Evolutionary conservation across 306 rosid species (phyloP).

Genomic region (Pyrus pyrifolia): DNA sequence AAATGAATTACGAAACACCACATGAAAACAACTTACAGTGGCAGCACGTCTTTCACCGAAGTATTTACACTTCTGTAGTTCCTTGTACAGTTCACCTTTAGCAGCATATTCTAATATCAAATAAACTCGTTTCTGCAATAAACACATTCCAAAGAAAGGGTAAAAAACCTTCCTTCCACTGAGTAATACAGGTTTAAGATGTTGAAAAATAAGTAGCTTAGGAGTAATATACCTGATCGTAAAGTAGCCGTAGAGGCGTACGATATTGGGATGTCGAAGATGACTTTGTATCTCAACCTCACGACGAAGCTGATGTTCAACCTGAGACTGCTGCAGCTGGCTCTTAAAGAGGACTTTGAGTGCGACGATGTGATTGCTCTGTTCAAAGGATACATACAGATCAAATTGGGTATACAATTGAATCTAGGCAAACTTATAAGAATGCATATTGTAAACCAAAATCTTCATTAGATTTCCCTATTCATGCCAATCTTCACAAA

Average conservation of each 20-base stretch:
- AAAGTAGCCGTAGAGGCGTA: conserved; percentile 92
- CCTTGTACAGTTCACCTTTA: conserved; percentile 98
- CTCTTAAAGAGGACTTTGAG: conserved; percentile 92
- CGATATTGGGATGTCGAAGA: conserved; percentile 89
- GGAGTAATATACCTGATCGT: conserved; percentile 63
- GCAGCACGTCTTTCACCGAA: conserved; percentile 99
- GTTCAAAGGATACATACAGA: conserved; percentile 25
- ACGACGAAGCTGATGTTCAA: conserved; percentile 94
- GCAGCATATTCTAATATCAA: conserved; percentile 94
- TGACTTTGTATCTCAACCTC: conserved; percentile 99
- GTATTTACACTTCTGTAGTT: conserved; percentile 88
- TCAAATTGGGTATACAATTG: conserved; percentile 1
- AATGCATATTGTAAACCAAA: not conserved
- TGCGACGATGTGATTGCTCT: conserved; percentile 96
- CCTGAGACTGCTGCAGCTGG: conserved; percentile 98
- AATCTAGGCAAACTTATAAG: not conserved
- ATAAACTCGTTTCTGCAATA: conserved; percentile 86
- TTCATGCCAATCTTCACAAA: not conserved
- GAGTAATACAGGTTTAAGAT: not conserved
- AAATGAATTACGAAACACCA: not conserved
- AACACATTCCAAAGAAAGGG: not conserved
- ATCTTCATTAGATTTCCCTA: not conserved
- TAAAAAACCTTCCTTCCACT: conserved; percentile 4
- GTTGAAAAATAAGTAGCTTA: not conserved
- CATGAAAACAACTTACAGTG: conserved; percentile 53